Percentiles rank a stretch among this genome's conserved stretches.
Conservation (phyloP, 2,329 filamentous ascomycete genomes). For the Juglanconis juglandina region DNA sequence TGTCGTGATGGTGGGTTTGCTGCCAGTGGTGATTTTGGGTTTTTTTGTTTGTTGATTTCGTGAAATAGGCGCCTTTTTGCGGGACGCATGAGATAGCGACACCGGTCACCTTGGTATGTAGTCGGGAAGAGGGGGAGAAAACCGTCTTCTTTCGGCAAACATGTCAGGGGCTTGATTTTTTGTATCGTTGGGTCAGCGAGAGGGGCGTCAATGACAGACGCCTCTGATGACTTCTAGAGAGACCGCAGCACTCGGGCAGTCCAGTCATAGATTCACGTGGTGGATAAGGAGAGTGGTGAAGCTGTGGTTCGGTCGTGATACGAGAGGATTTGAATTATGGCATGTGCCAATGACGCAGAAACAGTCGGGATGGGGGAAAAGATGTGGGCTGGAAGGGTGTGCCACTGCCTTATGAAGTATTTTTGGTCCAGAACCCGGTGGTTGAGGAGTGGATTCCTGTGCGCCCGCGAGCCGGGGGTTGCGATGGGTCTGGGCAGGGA, state of each 20-base stretch:
- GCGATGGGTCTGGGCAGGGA: slow-evolving; percentile 3
- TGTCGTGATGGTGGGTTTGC: slow-evolving; percentile 19
- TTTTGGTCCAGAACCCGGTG: slow-evolving; percentile 7
- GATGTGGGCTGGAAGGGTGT: slow-evolving; percentile 20
- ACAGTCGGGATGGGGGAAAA: slow-evolving; percentile 11
- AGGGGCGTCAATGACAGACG: slow-evolving; percentile 34
- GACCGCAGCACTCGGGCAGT: slow-evolving; percentile 35
- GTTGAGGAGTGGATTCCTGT: slow-evolving; percentile 3
- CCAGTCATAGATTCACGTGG: slow-evolving; percentile 27
- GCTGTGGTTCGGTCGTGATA: slow-evolving; percentile 15
- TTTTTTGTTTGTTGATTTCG: slow-evolving; percentile 13
- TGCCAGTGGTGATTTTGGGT: slow-evolving; percentile 9
- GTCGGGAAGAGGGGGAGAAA: slow-evolving; percentile 55
- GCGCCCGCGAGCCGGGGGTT: neutral
- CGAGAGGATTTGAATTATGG: slow-evolving; percentile 16
- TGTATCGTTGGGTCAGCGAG: slow-evolving; percentile 6
- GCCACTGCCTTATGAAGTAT: slow-evolving; percentile 16
- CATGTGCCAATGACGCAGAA: slow-evolving; percentile 23
- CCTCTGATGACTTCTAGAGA: slow-evolving; percentile 33
- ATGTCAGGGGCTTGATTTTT: slow-evolving; percentile 45
- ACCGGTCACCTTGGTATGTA: slow-evolving; percentile 61
- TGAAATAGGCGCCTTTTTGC: slow-evolving; percentile 41
- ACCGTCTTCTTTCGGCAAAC: slow-evolving; percentile 54
- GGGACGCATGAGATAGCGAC: slow-evolving; percentile 44
- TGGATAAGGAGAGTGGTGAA: slow-evolving; percentile 9